Evolutionary conservation across 345 rosid genomes (phyloP).

Genomic region (Barbarea vulgaris): DNA sequence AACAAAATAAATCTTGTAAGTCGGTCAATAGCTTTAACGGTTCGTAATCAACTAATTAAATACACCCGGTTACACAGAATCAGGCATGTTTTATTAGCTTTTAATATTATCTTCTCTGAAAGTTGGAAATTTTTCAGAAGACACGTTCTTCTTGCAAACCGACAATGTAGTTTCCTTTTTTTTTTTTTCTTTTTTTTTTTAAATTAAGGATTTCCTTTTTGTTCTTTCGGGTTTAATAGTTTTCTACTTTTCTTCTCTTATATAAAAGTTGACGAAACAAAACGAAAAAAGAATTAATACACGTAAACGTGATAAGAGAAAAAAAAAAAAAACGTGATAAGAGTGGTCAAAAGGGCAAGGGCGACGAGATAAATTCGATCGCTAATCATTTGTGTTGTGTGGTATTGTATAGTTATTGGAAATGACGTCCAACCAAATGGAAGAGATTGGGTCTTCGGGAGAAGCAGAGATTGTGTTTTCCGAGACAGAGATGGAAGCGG

Average conservation of each 20-base stretch:
- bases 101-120: constrained; percentile 16
- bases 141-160: constrained; percentile 35
- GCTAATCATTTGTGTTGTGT: not conserved
- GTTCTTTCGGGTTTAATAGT: constrained; percentile 4
- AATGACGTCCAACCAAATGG: constrained; percentile 4
- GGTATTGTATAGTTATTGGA: not conserved
- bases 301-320: constrained; percentile 28
- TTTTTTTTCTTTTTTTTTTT: not conserved
- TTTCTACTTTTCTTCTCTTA: not conserved
- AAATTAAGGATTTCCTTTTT: not conserved
- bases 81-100: not conserved
- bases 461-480: constrained; percentile 27
- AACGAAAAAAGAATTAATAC: not conserved
- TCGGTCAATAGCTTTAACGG: constrained; percentile 22
- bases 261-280: constrained; percentile 17
- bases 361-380: constrained; percentile 6
- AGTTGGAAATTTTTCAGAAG: constrained; percentile 3
- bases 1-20: not conserved
- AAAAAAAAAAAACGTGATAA: constrained; percentile 19
- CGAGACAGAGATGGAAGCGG: constrained; percentile 35
- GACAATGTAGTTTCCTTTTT: constrained; percentile 29
- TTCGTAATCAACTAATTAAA: not conserved
- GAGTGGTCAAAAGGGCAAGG: not conserved
- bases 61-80: constrained; percentile 10
- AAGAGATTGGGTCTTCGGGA: not conserved